Evolutionary conservation across 768 basidiomycete species (phyloP).

Genomic region (Pleurotus eryngii): DNA sequence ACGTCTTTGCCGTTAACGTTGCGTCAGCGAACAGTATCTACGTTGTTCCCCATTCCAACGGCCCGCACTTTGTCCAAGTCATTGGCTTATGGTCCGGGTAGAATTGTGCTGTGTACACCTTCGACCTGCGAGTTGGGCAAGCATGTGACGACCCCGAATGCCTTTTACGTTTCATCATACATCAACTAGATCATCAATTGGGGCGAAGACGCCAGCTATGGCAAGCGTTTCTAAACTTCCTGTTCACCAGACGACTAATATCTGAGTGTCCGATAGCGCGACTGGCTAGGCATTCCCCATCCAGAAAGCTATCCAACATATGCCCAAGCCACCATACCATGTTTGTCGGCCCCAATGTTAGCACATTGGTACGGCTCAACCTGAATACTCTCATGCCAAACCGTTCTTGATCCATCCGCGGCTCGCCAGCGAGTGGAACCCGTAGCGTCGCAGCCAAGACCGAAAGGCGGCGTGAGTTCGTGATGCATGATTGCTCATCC

Average conservation of each 20-base stretch:
- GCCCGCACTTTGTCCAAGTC: conserved; percentile 15
- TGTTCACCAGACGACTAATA: neutral
- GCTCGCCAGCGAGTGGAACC: conserved; percentile 17
- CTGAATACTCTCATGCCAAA: conserved; percentile 41
- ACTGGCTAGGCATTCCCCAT: conserved; percentile 27
- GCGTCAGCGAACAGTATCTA: conserved; percentile 46
- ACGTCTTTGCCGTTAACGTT: conserved; percentile 51
- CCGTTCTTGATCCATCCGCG: conserved; percentile 36
- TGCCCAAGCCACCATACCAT: neutral
- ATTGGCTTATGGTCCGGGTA: conserved; percentile 7
- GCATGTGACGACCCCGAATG: conserved; percentile 34
- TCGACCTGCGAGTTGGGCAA: conserved; percentile 35
- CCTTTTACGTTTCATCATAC: conserved; percentile 35
- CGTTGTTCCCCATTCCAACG: conserved; percentile 57
- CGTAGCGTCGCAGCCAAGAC: neutral
- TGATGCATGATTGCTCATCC: too few relatives aligned
- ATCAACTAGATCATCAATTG: conserved; percentile 28
- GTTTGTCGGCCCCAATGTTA: conserved; percentile 20
- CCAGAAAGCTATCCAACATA: neutral
- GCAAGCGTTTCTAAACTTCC: conserved; percentile 30
- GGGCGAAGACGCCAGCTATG: conserved; percentile 41
- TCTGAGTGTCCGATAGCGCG: conserved; percentile 23
- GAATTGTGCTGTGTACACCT: conserved; percentile 42
- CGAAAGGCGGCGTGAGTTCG: neutral
- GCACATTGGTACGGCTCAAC: conserved; percentile 35